Percentiles rank a stretch among this genome's conserved stretches.
phyloP scores from a whole-genome alignment of 2,329 filamentous ascomycete genomes.

The Didymella lethalis region DNA sequence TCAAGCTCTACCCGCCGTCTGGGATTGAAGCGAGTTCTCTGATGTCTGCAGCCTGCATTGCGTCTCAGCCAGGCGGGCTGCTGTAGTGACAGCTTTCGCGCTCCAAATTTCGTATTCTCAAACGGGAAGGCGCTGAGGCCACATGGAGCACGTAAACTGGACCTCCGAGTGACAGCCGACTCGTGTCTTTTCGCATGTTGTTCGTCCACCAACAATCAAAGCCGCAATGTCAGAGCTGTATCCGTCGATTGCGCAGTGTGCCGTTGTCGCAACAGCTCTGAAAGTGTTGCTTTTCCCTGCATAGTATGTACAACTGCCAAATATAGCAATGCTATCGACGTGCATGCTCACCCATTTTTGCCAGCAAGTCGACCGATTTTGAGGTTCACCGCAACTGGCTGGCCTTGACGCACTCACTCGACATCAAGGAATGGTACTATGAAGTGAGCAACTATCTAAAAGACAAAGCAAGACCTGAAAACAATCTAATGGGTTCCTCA shows the following conservation, averaged over 20 bases:
- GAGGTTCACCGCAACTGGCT: slow-evolving; percentile 99
- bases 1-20: neutral
- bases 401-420: slow-evolving; percentile 89
- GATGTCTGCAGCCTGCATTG: neutral
- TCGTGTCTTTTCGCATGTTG: slow-evolving; percentile 31
- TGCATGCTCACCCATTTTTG: slow-evolving; percentile 36
- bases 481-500: slow-evolving; percentile 42
- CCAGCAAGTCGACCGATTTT: slow-evolving; percentile 97
- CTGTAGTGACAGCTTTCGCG: slow-evolving; percentile 10
- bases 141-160: slow-evolving; percentile 9
- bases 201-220: slow-evolving; percentile 34
- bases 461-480: neutral
- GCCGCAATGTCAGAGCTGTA: slow-evolving; percentile 76
- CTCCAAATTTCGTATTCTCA: slow-evolving; percentile 4
- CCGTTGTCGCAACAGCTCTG: slow-evolving; percentile 83
- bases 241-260: slow-evolving; percentile 88
- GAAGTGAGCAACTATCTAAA: slow-evolving; percentile 62
- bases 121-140: slow-evolving; percentile 25
- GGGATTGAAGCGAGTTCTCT: neutral
- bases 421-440: slow-evolving; percentile 90
- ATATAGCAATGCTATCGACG: slow-evolving; percentile 8
- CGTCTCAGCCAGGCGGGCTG: neutral
- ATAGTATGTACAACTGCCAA: slow-evolving; percentile 72
- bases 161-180: slow-evolving; percentile 27
- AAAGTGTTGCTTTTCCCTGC: slow-evolving; percentile 93